phyloP scores from a whole-genome alignment of 2,329 filamentous ascomycete species.

The Diaporthe aspalathi region DNA sequence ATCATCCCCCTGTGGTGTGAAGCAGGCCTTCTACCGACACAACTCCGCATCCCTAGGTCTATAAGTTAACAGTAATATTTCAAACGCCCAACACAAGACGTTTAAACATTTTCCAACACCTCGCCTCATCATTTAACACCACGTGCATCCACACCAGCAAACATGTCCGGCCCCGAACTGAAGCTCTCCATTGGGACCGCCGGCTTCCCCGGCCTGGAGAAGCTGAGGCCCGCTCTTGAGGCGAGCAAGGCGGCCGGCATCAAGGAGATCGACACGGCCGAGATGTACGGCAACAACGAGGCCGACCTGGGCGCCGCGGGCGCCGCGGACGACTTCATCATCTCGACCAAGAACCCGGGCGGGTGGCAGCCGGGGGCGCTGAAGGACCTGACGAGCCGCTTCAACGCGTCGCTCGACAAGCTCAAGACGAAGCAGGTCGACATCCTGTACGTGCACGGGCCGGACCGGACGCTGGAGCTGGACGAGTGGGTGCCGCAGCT shows the following conservation, averaged over 20 bases:
- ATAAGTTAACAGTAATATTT: neutral
- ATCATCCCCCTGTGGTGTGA: neutral
- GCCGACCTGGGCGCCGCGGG: constrained; percentile 25
- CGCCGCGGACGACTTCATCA: constrained; percentile 29
- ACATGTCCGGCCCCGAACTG: neutral
- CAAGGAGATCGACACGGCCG: constrained; percentile 38
- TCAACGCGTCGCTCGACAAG: constrained; percentile 29
- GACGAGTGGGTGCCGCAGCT: constrained; percentile 59
- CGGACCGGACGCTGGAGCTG: constrained; percentile 50
- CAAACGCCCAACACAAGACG: neutral
- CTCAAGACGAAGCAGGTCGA: constrained; percentile 44
- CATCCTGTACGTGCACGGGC: constrained; percentile 30
- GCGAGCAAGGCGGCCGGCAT: constrained; percentile 28
- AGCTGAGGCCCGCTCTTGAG: constrained; percentile 20
- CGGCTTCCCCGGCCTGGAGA: neutral
- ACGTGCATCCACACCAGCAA: neutral
- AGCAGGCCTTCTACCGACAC: neutral
- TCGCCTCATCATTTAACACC: neutral
- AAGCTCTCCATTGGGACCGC: constrained; percentile 6
- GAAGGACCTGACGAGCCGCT: neutral
- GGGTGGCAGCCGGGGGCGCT: constrained; percentile 26
- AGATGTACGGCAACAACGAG: constrained; percentile 38
- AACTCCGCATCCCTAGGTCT: neutral
- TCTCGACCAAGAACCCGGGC: constrained; percentile 38
- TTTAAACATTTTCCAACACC: neutral